Base-by-base conservation (phyloP, 2,329 filamentous ascomycete genomes). In the Nemania sp. region DNA sequence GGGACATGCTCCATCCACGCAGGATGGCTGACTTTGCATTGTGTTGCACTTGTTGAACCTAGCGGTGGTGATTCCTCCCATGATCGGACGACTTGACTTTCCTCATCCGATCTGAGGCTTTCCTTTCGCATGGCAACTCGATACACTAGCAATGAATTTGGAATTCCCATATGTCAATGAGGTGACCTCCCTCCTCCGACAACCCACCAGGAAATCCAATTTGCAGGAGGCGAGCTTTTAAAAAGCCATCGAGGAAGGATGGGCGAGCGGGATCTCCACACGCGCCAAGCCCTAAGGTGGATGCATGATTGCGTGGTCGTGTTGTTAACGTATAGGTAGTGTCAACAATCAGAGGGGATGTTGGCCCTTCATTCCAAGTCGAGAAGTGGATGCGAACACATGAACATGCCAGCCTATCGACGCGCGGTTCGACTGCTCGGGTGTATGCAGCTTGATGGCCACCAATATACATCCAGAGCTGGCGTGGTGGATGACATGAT, bases 301-400 rank as follows among this genome's bases (percentile, higher is more conserved):
- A 62, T 65, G 64, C 63, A 65, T 59, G 60, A 39, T 63, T 60
- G 60, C 62, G 64, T 61, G 61, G 61, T 60, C 52, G 25, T 52
- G 34, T 25, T 20, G n/a, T 35, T 29, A 37, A 50, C 29, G 20
- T 13, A 48, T 48, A 18, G 46, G 34, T 48, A 18, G 46, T n/a
- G 46, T 47, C 57, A 50, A 65, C 39, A 57, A 40, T 21, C 35
- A 43, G 51, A 58, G 42, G 50, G 37, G 15, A 49, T 50, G 55
- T 54, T 58, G 42, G 37, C 34, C 34, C 5, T 59, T 59, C 51
- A 46, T 51, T 37, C 50, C 57, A 58, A 32, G 46, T 62, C 39
- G 46, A 55, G 48, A 52, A 47, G 21, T 46, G 50, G 51, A 54
- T 50, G 62, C 35, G 58, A 59, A 57, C 54, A 52, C 61, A 54